A percentile compares a stretch with the other conserved stretches of the same genome.
phyloP scores from a whole-genome alignment of 1,139 yeast species.

The Eremothecium coryli region DNA sequence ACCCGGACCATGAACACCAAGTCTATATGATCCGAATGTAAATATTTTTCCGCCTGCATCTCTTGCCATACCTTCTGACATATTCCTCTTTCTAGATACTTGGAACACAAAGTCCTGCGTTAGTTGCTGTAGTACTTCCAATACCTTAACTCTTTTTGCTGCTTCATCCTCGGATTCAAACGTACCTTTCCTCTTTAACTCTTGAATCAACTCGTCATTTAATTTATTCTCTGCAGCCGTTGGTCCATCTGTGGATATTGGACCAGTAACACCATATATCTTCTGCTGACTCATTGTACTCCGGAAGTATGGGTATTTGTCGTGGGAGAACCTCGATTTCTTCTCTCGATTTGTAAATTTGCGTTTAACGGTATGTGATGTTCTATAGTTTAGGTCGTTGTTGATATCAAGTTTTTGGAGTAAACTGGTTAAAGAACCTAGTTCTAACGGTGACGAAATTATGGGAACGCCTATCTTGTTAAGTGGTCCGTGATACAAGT shows the following conservation, averaged over 20 bases:
- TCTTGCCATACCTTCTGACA: constrained; percentile 95
- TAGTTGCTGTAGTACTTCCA: constrained; percentile 59
- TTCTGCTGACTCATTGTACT: constrained; percentile 27
- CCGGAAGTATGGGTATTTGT: constrained; percentile 3
- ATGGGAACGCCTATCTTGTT: not conserved
- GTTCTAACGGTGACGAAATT: constrained; percentile 1
- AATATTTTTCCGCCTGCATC: constrained; percentile 97
- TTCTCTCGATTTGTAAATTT: not conserved
- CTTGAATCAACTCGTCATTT: constrained; percentile 69
- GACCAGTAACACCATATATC: constrained; percentile 77
- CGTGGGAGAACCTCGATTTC: constrained; percentile 4
- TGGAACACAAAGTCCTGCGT: constrained; percentile 72
- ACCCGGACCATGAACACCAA: constrained; percentile 97
- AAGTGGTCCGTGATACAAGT: not conserved
- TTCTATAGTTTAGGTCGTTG: not conserved
- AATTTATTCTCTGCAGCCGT: constrained; percentile 67
- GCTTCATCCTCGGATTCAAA: constrained; percentile 83
- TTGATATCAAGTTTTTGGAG: not conserved
- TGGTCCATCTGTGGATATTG: constrained; percentile 77
- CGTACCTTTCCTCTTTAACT: constrained; percentile 74
- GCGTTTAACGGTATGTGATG: not conserved
- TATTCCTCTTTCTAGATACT: constrained; percentile 71
- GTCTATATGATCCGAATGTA: constrained; percentile 86
- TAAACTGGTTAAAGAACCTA: constrained; percentile 1
- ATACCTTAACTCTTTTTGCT: constrained; percentile 64